Percentiles rank a stretch among this genome's conserved stretches.
Conservation (phyloP, 2,329 filamentous ascomycete genomes). For the Bimuria novae-zelandiae region DNA sequence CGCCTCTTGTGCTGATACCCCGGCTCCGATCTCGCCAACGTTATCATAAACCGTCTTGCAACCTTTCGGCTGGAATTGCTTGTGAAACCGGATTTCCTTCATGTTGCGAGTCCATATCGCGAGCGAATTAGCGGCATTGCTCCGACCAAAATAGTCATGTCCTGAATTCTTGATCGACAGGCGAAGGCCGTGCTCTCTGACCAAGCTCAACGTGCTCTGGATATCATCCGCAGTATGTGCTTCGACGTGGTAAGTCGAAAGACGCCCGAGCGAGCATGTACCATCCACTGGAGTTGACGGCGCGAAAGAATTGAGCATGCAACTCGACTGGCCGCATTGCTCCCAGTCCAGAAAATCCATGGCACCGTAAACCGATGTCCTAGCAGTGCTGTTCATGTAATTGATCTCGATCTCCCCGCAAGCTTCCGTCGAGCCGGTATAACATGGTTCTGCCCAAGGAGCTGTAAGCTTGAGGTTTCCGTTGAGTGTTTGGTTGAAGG, state of each 20-base stretch:
- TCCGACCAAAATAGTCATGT: constrained; percentile 44
- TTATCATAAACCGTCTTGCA: constrained; percentile 35
- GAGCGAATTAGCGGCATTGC: constrained; percentile 39
- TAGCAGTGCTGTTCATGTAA: constrained; percentile 23
- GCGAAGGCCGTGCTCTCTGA: constrained; percentile 36
- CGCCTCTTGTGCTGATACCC: constrained; percentile 41
- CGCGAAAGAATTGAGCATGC: constrained; percentile 33
- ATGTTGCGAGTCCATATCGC: constrained; percentile 44
- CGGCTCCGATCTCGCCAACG: constrained; percentile 41
- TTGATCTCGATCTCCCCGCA: background rate
- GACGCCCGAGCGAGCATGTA: constrained; percentile 37
- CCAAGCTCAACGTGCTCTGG: constrained; percentile 34
- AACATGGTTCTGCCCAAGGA: constrained; percentile 42
- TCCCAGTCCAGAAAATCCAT: constrained; percentile 46
- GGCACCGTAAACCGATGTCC: constrained; percentile 37
- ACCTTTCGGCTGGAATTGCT: constrained; percentile 29
- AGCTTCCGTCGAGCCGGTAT: constrained; percentile 14
- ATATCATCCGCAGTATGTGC: constrained; percentile 33
- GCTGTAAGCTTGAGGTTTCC: constrained; percentile 35
- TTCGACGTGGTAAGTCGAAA: constrained; percentile 41
- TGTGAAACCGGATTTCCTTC: constrained; percentile 36
- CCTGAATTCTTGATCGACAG: constrained; percentile 45
- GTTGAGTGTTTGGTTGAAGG: constrained; percentile 39
- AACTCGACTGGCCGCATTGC: constrained; percentile 36
- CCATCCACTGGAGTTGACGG: constrained; percentile 31